Conservation (phyloP, 1,284 basidiomycete genomes). For the Ganoderma sinense region DNA sequence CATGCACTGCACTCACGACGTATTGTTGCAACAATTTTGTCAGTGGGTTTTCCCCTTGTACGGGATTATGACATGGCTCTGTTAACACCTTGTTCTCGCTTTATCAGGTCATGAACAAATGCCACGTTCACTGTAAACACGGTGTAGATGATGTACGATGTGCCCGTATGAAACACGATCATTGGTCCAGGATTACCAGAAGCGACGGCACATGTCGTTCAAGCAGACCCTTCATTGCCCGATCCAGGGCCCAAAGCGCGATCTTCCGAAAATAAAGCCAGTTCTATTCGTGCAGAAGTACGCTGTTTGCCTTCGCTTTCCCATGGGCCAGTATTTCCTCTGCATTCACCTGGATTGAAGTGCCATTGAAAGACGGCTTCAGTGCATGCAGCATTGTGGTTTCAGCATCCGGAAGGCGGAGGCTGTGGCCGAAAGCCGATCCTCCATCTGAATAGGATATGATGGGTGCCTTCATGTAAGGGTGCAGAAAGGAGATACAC, state of each 20-base stretch:
- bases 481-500: background rate
- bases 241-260: background rate
- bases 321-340: background rate
- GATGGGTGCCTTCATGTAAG: background rate
- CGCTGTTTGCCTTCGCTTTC: background rate
- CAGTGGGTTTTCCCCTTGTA: constrained; percentile 37
- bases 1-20: constrained; percentile 68
- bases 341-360: background rate
- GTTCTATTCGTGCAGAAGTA: background rate
- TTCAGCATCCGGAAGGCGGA: background rate
- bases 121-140: background rate
- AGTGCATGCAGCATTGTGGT: background rate
- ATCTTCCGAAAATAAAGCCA: background rate
- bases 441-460: background rate
- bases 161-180: background rate
- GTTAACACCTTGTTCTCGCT: constrained; percentile 2
- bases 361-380: background rate
- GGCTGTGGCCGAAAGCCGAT: constrained; percentile 4
- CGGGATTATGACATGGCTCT: constrained; percentile 2
- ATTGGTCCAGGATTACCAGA: background rate
- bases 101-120: constrained; percentile 9
- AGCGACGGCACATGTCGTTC: background rate
- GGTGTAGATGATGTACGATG: background rate
- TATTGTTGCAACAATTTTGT: constrained; percentile 87
- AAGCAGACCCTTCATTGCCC: background rate